Conservation (phyloP, 1,284 basidiomycete genomes). For the Anthracocystis walkeri region DNA sequence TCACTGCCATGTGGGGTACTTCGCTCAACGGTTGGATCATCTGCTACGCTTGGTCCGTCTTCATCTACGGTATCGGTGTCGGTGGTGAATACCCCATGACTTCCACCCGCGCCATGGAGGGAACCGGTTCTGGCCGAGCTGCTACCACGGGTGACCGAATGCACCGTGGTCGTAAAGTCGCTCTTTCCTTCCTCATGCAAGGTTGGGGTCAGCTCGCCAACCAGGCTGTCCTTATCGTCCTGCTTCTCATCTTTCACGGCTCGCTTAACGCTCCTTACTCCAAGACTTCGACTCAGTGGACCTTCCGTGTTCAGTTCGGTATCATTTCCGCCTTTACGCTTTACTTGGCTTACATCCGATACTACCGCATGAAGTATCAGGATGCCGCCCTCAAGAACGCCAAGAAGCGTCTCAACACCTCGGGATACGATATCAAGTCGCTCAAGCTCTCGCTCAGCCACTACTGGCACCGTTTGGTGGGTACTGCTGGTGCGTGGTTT, state of each 20-base stretch:
- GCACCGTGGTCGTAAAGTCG: conserved; percentile 74
- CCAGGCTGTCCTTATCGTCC: conserved; percentile 72
- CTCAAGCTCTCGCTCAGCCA: conserved; percentile 72
- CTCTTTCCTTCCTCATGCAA: conserved; percentile 74
- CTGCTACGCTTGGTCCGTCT: conserved; percentile 72
- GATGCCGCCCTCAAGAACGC: conserved; percentile 69
- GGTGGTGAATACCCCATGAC: conserved; percentile 75
- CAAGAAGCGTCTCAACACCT: conserved; percentile 71
- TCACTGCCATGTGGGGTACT: conserved; percentile 74
- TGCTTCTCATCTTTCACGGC: conserved; percentile 73
- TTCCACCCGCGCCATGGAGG: conserved; percentile 73
- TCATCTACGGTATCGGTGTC: conserved; percentile 72
- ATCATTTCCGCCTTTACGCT: conserved; percentile 73
- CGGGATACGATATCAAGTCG: conserved; percentile 73
- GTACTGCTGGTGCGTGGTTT: conserved; percentile 73
- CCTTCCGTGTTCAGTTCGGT: conserved; percentile 74
- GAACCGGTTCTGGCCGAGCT: conserved; percentile 69
- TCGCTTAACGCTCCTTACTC: conserved; percentile 70
- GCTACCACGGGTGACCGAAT: conserved; percentile 72
- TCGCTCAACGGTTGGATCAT: conserved; percentile 74
- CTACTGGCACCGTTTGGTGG: conserved; percentile 73
- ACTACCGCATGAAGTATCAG: conserved; percentile 71
- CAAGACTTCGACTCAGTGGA: conserved; percentile 72
- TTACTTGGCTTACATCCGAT: conserved; percentile 74
- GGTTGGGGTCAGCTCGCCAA: conserved; percentile 74